These are phyloP conservation scores for Chenopodium berlandieri DNA, from an alignment of 148 eudicot genomes.

Conservation along the genomic window DNA sequence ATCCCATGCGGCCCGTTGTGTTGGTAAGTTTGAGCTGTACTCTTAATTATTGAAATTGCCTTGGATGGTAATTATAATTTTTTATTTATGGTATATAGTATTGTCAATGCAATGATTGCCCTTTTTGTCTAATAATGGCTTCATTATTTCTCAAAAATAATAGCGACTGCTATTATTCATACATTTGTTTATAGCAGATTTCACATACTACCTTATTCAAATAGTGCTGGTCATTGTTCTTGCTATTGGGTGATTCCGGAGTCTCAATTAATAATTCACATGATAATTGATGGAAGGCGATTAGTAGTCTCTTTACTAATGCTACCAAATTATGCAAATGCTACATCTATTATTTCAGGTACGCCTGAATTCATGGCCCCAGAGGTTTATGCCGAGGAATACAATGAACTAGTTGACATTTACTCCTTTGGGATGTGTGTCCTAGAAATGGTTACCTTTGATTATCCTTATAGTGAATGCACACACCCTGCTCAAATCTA, in stretches of 20 bases:
- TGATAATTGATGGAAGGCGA: slow-evolving; percentile 6
- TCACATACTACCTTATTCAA: background rate
- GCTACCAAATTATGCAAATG: slow-evolving; percentile 7
- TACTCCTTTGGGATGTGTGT: slow-evolving; percentile 44
- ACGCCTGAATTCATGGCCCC: slow-evolving; percentile 44
- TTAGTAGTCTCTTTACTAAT: background rate
- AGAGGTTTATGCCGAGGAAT: slow-evolving; percentile 40
- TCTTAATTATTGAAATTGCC: slow-evolving; percentile 2
- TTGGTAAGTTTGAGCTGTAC: slow-evolving; percentile 34
- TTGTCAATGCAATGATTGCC: slow-evolving; percentile 15
- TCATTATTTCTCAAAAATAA: slow-evolving; percentile 14
- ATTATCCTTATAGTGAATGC: slow-evolving; percentile 42
- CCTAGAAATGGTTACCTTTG: slow-evolving; percentile 40
- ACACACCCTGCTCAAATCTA: slow-evolving; percentile 38
- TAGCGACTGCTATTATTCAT: slow-evolving; percentile 11
- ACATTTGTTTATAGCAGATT: slow-evolving; percentile 7
- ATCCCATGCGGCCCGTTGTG: slow-evolving; percentile 42
- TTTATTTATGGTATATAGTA: background rate
- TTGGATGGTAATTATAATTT: background rate
- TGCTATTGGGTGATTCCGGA: slow-evolving; percentile 14
- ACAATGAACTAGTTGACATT: slow-evolving; percentile 41
- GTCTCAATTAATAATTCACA: slow-evolving; percentile 17
- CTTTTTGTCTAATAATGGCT: slow-evolving; percentile 18
- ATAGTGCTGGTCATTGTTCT: slow-evolving; percentile 17
- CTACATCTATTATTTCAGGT: slow-evolving; percentile 25